Evolutionary conservation across 2,329 filamentous ascomycete species (phyloP), one percentile per base, ranked within the genome.

Genomic region (Fusarium veterinarium): DNA sequence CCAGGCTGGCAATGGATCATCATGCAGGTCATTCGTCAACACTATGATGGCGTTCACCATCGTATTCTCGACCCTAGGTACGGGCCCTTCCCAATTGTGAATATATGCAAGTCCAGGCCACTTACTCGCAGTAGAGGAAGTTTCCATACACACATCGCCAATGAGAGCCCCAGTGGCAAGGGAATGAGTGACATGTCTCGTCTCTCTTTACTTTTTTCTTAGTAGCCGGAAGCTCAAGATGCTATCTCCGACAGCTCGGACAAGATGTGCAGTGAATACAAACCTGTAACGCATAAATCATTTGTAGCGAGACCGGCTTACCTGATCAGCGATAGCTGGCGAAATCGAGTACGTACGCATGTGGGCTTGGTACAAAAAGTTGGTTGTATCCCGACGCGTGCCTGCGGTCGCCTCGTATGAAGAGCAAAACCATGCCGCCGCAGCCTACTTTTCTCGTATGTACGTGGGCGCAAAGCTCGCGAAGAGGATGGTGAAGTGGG

Each of bases 391-490:
- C 63, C 61, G 63, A 69, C 57, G 60, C 62, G 56, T 65, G 49
- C 64, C 59, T 68, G 60, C 58, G 49, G 53, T 67, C 61, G 65
- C 73, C 74, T 76, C 75, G 71, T 76, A 64, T 69, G 65, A 64
- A 64, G 51, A 59, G 64, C 28, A 48, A 76, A 75, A 75, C 66
- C 67, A 72, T 76, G 65, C 59, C 67, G 67, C 70, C 70, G 72
- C 71, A 75, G 71, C 72, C 62, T 75, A 64, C 45, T 76, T 73
- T 67, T 63, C 71, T 73, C 70, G 70, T 75, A 76, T 71, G 69
- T 72, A 56, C 57, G 65, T 73, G 58, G 60, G 65, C 48, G 60
- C 58, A 67, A 63, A 73, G 67, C 65, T 72, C 45, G 38, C 35
- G 38, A 55, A 64, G 68, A 63, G 56, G 60, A 73, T 64, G 64